These are phyloP conservation scores for Erigeron philadelphicus DNA, from an alignment of 140 eudicot genomes.

Conservation along the genomic window DNA sequence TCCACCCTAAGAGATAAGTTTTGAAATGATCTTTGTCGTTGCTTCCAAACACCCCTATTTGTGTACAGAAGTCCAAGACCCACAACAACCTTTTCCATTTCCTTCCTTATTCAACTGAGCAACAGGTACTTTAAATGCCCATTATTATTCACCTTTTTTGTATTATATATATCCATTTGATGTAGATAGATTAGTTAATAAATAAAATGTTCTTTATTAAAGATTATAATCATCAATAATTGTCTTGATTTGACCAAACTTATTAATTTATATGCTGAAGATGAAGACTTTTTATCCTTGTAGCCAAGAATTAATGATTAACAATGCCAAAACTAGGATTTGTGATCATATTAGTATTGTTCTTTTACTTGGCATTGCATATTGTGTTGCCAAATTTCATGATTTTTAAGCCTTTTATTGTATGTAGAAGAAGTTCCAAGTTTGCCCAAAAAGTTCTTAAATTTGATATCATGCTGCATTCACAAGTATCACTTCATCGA, in stretches of 20 bases:
- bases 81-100: no score
- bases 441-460: slow-evolving; percentile 28
- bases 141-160: neutral
- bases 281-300: neutral
- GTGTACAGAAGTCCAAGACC: no score
- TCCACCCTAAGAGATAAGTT: no score
- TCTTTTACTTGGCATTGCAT: slow-evolving; percentile 28
- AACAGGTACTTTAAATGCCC: slow-evolving; percentile 28
- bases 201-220: slow-evolving; percentile 2
- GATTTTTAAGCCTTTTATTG: slow-evolving; percentile 22
- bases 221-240: neutral
- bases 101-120: neutral
- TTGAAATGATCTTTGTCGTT: no score
- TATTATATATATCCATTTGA: slow-evolving; percentile 17
- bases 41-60: no score
- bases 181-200: slow-evolving; percentile 21
- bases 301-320: slow-evolving; percentile 1
- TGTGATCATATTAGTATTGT: slow-evolving; percentile 22
- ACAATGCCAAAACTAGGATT: slow-evolving; percentile 37
- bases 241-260: neutral
- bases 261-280: slow-evolving; percentile 5
- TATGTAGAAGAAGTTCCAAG: slow-evolving; percentile 28
- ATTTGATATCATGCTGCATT: slow-evolving; percentile 23
- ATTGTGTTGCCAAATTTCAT: slow-evolving; percentile 33
- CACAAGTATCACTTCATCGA: slow-evolving; percentile 25